Base-by-base conservation (phyloP, 2,329 filamentous ascomycete genomes). In the Arthrobotrys sinensis region DNA sequence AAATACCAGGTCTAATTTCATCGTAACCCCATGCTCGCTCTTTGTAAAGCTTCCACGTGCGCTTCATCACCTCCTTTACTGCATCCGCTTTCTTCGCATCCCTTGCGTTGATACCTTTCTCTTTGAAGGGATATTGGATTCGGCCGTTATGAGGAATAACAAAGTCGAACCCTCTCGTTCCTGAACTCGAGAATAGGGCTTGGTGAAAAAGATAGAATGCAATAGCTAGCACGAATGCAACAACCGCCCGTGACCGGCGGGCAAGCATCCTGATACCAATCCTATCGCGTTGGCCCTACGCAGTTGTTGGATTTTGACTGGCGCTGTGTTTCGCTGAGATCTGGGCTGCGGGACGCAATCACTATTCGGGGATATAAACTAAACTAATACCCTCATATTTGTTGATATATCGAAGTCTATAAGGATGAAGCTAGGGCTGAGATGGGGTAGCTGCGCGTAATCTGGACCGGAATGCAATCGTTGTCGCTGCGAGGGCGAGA, bases 11-110 rank as follows among this genome's bases (percentile, higher is more conserved):
- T 79, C 86, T 87, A 10, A 96, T 85, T 62, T 93, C 92, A 83
- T 96, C 93, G 81, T 93, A 89, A 0, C 91, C 92, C 80, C 93
- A 94, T 0, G 93, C 92, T 84, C 92, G 89, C 84, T 89, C 85
- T 81, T 89, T 88, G 83, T 95, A 95, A 3, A 91, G 91, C 80
- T 90, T 85, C 91, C 92, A 95, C 0, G 91, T 90, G 81, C 88
- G 87, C 76, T 89, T 86, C 82, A 94, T 94, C 0, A 90, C 90
- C 64, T 89, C 87, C 83, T 90, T 91, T 63, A 94, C 89, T 0
- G 89, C 88, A 53, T 87, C 86, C 10, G 90, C 88, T 80, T 89
- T 81, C 14, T 46, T 72, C 7, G 46, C 66, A 76, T 82, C 79
- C 36, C 71, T 80, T 2, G 57, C 80, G 8, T 32, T 10, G 14